These are phyloP conservation scores for Sanguinoderma infundibulare DNA, from an alignment of 1,284 basidiomycete genomes.

Conservation along the genomic window DNA sequence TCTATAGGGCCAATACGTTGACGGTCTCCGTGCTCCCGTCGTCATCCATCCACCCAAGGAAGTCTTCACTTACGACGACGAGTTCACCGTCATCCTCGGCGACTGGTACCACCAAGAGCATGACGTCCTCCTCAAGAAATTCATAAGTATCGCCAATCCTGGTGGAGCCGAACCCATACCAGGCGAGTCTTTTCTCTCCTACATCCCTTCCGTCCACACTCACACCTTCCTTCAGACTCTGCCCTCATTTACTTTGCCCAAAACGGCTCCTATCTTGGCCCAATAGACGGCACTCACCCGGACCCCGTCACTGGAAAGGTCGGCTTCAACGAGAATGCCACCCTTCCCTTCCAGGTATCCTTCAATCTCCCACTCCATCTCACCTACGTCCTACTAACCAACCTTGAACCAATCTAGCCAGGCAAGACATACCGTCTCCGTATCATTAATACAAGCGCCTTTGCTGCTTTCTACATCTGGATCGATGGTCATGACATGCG, in stretches of 20 bases:
- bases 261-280: conserved; percentile 71
- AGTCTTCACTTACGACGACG: conserved; percentile 83
- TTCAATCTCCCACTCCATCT: not conserved
- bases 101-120: conserved; percentile 78
- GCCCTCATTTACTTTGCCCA: conserved; percentile 86
- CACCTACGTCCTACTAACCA: not conserved
- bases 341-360: conserved; percentile 68
- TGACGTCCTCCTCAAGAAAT: conserved; percentile 62
- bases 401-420: conserved; percentile 40
- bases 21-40: conserved; percentile 82
- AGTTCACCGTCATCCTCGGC: conserved; percentile 81
- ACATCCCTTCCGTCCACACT: not conserved
- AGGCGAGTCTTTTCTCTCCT: conserved; percentile 42
- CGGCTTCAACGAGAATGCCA: conserved; percentile 88
- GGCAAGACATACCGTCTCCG: conserved; percentile 80
- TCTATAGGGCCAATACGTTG: conserved; percentile 81
- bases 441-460: conserved; percentile 80
- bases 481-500: conserved; percentile 93
- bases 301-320: conserved; percentile 55
- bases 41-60: conserved; percentile 73
- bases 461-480: conserved; percentile 83
- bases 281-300: conserved; percentile 53
- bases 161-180: conserved; percentile 90
- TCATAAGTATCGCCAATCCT: conserved; percentile 79
- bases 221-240: conserved; percentile 55